A percentile compares a stretch with the other conserved stretches of the same genome.
Conservation (phyloP, 257 asterid species). For the Gentiana macrophylla region DNA sequence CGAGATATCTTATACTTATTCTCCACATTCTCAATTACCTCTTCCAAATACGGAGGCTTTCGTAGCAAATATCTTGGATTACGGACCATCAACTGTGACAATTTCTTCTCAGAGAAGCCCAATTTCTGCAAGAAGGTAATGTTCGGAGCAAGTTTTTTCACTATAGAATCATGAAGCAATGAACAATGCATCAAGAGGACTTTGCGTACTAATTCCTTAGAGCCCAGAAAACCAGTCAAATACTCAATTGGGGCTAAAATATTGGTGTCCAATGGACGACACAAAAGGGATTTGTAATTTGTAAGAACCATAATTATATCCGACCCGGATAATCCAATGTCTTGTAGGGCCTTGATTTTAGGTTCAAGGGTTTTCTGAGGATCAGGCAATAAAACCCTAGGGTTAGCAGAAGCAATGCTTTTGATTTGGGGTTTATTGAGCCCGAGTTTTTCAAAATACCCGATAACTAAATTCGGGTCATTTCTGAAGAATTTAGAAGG, state of each 20-base stretch:
- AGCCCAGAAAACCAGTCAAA: neutral
- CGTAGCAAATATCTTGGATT: neutral
- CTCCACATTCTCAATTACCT: neutral
- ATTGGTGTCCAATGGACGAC: neutral
- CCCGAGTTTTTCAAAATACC: constrained; percentile 8
- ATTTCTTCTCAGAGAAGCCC: constrained; percentile 3
- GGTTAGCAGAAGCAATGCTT: constrained; percentile 4
- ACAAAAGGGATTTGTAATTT: neutral
- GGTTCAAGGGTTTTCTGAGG: constrained; percentile 13
- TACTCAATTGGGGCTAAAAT: constrained; percentile 3
- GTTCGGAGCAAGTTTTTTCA: neutral
- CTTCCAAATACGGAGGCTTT: neutral
- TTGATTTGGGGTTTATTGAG: constrained; percentile 11
- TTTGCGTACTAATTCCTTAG: constrained; percentile 2
- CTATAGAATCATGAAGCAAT: neutral
- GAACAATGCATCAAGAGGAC: neutral
- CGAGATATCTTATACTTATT: constrained; percentile 7
- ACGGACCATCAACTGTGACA: constrained; percentile 1
- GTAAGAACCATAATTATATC: neutral
- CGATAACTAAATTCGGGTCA: constrained; percentile 7
- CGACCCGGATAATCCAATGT: constrained; percentile 11
- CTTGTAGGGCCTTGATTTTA: constrained; percentile 6
- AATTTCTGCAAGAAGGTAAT: neutral
- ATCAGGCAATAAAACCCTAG: neutral
- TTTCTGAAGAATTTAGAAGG: neutral